Base-by-base conservation (phyloP, 73 alveolate genomes). In the Breviolum minutum region DNA sequence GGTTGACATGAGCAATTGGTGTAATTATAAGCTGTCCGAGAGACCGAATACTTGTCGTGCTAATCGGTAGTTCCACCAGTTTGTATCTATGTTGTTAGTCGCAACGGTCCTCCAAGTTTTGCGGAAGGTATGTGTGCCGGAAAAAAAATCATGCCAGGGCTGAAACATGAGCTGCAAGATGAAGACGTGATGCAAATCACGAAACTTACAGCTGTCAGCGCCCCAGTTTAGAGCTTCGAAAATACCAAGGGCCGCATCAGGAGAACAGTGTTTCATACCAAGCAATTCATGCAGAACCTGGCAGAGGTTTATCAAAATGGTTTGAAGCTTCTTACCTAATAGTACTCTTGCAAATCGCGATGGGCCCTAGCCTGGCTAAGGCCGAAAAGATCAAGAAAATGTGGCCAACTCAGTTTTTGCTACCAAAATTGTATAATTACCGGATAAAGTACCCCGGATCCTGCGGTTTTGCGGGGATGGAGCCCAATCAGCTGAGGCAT, bases 161-260 rank as follows among this genome's bases (percentile, higher is more conserved):
- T 94, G 79, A 94, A 94, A 85, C 99, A 94, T 27, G 99, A 94
- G 88, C 99, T 94, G 32, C 94, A 77, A 60, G 99, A 94, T 48
- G 99, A 94, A 61, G 99, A 94, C 24, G 99, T 94, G 63, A 94
- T 94, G 99, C 99, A 94, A 32, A 94, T 94, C 92, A 81, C 94
- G 8, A 94, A 94, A 60, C 73, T 94, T 32, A 94, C 99, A 5
- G 94, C 98, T 6, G 98, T 80, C 62, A 13, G 63, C 26, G 4
- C 10, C 97, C 27, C 48, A 74, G 83, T 20, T 80, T 83, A 22
- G 54, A 40, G 54, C 0, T 2, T 40, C 0, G 54, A 0, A 40
- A 40, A 40, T 3, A 40, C 54, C 54, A 40, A 40, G 54, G 54
- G 54, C 54, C 0, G 54, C 3, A 40, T 40, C 54, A 40, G 63